Conservation (phyloP, 1,284 basidiomycete species). For the Ustilago sp. region DNA sequence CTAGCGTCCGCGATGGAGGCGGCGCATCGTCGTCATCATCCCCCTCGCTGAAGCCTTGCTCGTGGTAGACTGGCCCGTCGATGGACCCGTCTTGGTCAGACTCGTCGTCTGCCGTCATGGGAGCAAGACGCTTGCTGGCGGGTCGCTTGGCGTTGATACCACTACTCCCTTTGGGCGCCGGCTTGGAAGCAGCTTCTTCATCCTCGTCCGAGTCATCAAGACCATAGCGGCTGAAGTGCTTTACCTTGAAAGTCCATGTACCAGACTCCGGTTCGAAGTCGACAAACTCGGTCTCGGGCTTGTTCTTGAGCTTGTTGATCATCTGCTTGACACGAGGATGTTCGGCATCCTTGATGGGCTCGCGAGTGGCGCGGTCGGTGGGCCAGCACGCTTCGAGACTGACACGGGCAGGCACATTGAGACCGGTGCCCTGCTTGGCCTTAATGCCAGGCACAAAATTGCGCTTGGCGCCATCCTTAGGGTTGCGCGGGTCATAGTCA, state of each 20-base stretch:
- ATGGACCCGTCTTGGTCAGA: slow-evolving; percentile 25
- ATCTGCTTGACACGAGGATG: slow-evolving; percentile 80
- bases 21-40: slow-evolving; percentile 51
- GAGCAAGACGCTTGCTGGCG: slow-evolving; percentile 38
- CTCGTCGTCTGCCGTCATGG: slow-evolving; percentile 25
- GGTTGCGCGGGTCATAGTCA: slow-evolving; percentile 60
- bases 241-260: slow-evolving; percentile 92
- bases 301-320: slow-evolving; percentile 83
- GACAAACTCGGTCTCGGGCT: slow-evolving; percentile 87
- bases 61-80: slow-evolving; percentile 13
- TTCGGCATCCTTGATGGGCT: slow-evolving; percentile 85
- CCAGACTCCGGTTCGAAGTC: slow-evolving; percentile 83
- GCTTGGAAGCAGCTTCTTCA: slow-evolving; percentile 32
- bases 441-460: slow-evolving; percentile 72
- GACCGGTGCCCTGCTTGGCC: slow-evolving; percentile 79
- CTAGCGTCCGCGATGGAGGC: slow-evolving; percentile 45
- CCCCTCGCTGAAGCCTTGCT: slow-evolving; percentile 13
- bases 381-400: slow-evolving; percentile 87
- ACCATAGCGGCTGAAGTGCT: slow-evolving; percentile 78
- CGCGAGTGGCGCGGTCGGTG: slow-evolving; percentile 88
- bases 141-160: slow-evolving; percentile 29
- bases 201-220: slow-evolving; percentile 67
- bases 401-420: slow-evolving; percentile 88
- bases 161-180: slow-evolving; percentile 19
- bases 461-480: slow-evolving; percentile 61